Conservation (phyloP, 2,329 filamentous ascomycete genomes). For the Scytalidium lignicola region DNA sequence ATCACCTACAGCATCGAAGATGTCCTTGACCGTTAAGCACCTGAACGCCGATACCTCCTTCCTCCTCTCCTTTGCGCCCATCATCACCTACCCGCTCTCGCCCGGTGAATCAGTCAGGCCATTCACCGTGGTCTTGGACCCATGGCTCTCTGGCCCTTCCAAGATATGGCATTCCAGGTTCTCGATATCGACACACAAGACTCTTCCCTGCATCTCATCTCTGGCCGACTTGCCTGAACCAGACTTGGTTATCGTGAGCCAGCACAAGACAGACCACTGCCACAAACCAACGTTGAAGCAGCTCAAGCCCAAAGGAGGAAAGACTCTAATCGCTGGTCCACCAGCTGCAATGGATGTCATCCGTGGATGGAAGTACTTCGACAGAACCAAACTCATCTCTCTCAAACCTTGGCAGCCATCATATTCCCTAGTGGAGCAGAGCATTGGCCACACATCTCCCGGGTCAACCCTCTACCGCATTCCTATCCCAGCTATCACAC, state of each 20-base stretch:
- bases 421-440: neutral
- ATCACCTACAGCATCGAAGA: slow-evolving; percentile 27
- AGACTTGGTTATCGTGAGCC: slow-evolving; percentile 54
- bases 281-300: slow-evolving; percentile 64
- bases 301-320: slow-evolving; percentile 46
- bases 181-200: slow-evolving; percentile 52
- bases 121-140: slow-evolving; percentile 67
- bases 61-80: slow-evolving; percentile 50
- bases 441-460: neutral
- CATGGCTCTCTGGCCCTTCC: slow-evolving; percentile 60
- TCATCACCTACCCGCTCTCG: slow-evolving; percentile 32
- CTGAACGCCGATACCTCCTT: slow-evolving; percentile 63
- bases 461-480: slow-evolving; percentile 34
- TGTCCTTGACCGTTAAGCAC: slow-evolving; percentile 60
- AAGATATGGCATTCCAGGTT: slow-evolving; percentile 57
- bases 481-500: slow-evolving; percentile 46
- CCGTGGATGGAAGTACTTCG: slow-evolving; percentile 63
- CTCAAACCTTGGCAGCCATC: slow-evolving; percentile 38
- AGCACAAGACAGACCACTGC: slow-evolving; percentile 65
- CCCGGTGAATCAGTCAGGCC: slow-evolving; percentile 35
- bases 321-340: slow-evolving; percentile 61
- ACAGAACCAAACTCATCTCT: slow-evolving; percentile 39
- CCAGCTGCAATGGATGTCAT: slow-evolving; percentile 61
- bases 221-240: slow-evolving; percentile 48
- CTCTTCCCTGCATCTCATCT: slow-evolving; percentile 51